Evolutionary conservation across 176 grass and related monocot species (phyloP), one percentile per base, ranked within the genome.

Genomic region (Carex parvula): DNA sequence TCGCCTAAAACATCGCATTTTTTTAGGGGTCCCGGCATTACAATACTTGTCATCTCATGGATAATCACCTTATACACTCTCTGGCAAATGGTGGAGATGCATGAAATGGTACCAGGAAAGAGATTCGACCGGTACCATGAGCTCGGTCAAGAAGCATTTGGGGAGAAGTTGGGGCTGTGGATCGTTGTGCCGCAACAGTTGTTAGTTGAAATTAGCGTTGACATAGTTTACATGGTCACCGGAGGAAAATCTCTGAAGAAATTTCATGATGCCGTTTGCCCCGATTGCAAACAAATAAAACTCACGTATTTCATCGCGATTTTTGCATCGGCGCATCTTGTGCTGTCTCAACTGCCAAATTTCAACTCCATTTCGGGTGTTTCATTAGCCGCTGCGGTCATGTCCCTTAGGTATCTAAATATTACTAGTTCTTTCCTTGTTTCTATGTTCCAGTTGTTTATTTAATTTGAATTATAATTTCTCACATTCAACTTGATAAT

Each of bases 51-150:
- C 29, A 6, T 94, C 15, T 97, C 95, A 20, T 97, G 95, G 95
- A 85, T 97, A 83, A 90, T 97, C 77, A 97, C 95, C 14, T 84
- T 97, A 4, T 97, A 97, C 87, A 97, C 95, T 8, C 92, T 97
- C 2, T 97, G 95, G 95, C 95, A 97, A 84, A 97, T 97, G 95
- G 95, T 94, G 37, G 92, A 97, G 85, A 97, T 98, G 95, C 95
- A 98, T 39, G 95, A 98, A 87, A 94, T 94, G 92, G 90, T 98
- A 3, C 95, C 95, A 0, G 95, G 95, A 1, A 98, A 94, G 82
- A 81, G 95, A 8, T 98, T 98, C 55, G 95, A 98, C n/a, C 39
- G 95, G 7, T 98, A 98, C 86, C 95, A 98, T 30, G 95, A 98
- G 86, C 92, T 98, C 0, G 95, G 90, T 5, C 95, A 98, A 78